Evolutionary conservation across 148 eudicot species (phyloP), one percentile per base, ranked within the genome.

Genomic region (Tetragonia tetragonoides): DNA sequence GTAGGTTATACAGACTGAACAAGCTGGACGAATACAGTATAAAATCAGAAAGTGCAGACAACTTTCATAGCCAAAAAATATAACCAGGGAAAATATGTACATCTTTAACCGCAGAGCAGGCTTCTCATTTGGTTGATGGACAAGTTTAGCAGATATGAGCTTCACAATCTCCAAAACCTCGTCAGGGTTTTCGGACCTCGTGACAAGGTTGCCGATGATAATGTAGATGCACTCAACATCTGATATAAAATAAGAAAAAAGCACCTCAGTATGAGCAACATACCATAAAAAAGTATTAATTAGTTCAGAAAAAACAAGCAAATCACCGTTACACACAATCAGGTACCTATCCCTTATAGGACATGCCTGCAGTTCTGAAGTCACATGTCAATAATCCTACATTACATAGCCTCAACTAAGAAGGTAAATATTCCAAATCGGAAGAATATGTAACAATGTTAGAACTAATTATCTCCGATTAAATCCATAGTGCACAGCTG

Each of bases 141-240:
- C 67, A 53, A 95, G 63, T 77, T 91, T 95, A 57, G 87, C 84
- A 86, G 94, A 80, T 23, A 93, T 83, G 70, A 91, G 93, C 79
- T 91, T 89, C 24, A 89, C 95, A 71, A 95, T 90, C 84, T 93
- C 95, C 86, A 90, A 84, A 64, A 88, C 85, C 70, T 91, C 93
- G 80, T 89, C 95, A 21, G 85, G 87, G 66, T 77, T 91, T 74
- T 90, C 97, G 64, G 97, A 76, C 72, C 84, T 88, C 74, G 86
- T 86, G 28, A 93, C 97, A 75, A 95, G 90, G 80, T 87, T 83
- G 84, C 99, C 90, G 28, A 95, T 91, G 15, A 90, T 85, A 67
- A 97, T 91, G 87, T 88, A 91, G 73, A 91, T 85, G 85, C 97
- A 93, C 83, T 95, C 97, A 71, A 89, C 87, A 84, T 93, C 99